Evolutionary conservation across 1,284 basidiomycete genomes (phyloP), one percentile per base, ranked within the genome.

Genomic region (Vanrija sp.): DNA sequence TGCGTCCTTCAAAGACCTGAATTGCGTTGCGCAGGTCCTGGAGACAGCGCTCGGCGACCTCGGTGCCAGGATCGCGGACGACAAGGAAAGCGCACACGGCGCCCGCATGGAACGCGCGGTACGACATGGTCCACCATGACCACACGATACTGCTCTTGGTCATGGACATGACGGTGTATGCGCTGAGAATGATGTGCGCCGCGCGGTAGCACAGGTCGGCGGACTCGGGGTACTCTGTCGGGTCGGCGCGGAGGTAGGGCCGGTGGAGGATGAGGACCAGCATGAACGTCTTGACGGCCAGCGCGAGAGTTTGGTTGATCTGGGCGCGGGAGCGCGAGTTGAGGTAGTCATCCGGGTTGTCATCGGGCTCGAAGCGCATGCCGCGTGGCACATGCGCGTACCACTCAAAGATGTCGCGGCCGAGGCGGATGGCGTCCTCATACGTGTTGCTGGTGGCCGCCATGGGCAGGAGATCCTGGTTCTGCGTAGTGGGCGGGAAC

Each of bases 41-140:
- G 26, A 74, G 47, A 52, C 75, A 77, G n/a, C 65, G 61, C 21
- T 63, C 64, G 3, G 73, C 73, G 2, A 70, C 49, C 14, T 63
- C 59, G 1, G 67, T 69, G n/a, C 64, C 64, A 1, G 75, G 75
- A 38, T 76, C 65, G 40, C 75, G 63, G 42, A 77, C 71, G 8
- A 74, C 73, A 21, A 77, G 53, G 57, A 77, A 77, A 0, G 75
- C 74, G 46, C 71, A 72, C 1, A 77, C 75, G 0, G 75, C 71
- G 19, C 71, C 73, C 7, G 75, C 73, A 56, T 77, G 75, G 65
- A 77, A 77, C 0, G 75, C 72, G 26, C 74, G 63, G 53, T 71
- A 68, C 25, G 66, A 65, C 67, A 72, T 69, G 9, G 73, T 71
- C 72, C 71, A 76, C 69, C 74, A 74, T n/a, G 66, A 65, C 74